Evolutionary conservation across 1,139 yeast genomes (phyloP).

Genomic region (Debaryomyces coudertii): DNA sequence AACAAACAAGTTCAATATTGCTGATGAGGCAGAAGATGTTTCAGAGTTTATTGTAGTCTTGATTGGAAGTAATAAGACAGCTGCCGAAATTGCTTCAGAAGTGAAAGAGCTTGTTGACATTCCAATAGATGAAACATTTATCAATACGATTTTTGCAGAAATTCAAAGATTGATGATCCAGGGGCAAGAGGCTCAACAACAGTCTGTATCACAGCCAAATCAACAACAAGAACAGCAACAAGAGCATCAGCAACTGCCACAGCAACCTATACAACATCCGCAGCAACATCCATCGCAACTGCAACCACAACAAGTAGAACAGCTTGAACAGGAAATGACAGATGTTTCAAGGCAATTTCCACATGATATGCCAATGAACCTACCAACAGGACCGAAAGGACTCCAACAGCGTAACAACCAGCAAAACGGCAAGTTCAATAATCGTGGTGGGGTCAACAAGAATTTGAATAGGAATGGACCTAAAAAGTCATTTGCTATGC

Average conservation of each 20-base stretch:
- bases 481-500: slow-evolving; percentile 36
- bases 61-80: slow-evolving; percentile 70
- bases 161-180: slow-evolving; percentile 41
- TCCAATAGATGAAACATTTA: slow-evolving; percentile 54
- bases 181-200: slow-evolving; percentile 15
- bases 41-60: slow-evolving; percentile 79
- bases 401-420: slow-evolving; percentile 8
- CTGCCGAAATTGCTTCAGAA: slow-evolving; percentile 66
- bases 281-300: slow-evolving; percentile 13
- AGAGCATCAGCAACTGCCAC: slow-evolving; percentile 11
- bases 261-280: slow-evolving; percentile 8
- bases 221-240: slow-evolving; percentile 10
- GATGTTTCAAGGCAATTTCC: slow-evolving; percentile 3
- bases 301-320: slow-evolving; percentile 9
- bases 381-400: slow-evolving; percentile 26
- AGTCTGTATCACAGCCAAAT: slow-evolving; percentile 21
- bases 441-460: slow-evolving; percentile 17
- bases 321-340: slow-evolving; percentile 3
- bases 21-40: slow-evolving; percentile 74
- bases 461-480: slow-evolving; percentile 12
- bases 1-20: slow-evolving; percentile 34
- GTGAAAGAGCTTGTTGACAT: slow-evolving; percentile 67
- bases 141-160: slow-evolving; percentile 59
- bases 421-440: slow-evolving; percentile 6
- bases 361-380: slow-evolving; percentile 11